Conservation (phyloP, 331 rosid species). For the Saraca asoca region DNA sequence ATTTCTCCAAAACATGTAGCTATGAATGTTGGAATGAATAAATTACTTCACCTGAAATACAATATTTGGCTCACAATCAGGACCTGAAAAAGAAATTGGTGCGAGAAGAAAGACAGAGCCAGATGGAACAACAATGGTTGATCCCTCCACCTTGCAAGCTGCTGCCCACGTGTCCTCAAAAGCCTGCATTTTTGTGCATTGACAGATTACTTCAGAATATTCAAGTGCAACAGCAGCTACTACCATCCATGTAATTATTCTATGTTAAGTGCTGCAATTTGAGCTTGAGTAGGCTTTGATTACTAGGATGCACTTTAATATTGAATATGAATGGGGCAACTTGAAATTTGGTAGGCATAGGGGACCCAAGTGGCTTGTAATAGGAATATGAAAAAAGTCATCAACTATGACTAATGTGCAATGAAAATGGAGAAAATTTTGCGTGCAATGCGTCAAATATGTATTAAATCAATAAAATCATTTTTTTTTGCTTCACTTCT, state of each 20-base stretch:
- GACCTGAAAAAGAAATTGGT: conserved; percentile 77
- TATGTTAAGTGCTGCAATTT: background rate
- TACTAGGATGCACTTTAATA: too few species aligned
- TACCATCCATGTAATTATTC: background rate
- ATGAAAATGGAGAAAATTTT: too few species aligned
- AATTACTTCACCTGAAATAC: conserved; percentile 64
- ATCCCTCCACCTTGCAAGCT: conserved; percentile 68
- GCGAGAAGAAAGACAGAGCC: conserved; percentile 68
- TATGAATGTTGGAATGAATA: too few species aligned
- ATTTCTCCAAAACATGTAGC: too few species aligned
- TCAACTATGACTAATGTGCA: background rate
- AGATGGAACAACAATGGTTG: conserved; percentile 71
- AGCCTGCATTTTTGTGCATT: conserved; percentile 51
- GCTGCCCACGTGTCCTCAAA: conserved; percentile 79
- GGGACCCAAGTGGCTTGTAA: background rate
- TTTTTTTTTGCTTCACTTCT: too few species aligned
- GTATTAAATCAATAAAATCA: too few species aligned
- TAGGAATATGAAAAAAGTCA: background rate
- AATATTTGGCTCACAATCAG: conserved; percentile 60
- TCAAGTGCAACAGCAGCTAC: background rate
- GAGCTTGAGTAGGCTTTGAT: background rate
- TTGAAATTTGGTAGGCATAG: background rate
- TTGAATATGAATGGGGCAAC: too few species aligned
- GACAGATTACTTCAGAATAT: conserved; percentile 1
- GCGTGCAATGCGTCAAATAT: too few species aligned